These are phyloP conservation scores for Mycena rosella DNA, from an alignment of 768 basidiomycete genomes.

Conservation along the genomic window DNA sequence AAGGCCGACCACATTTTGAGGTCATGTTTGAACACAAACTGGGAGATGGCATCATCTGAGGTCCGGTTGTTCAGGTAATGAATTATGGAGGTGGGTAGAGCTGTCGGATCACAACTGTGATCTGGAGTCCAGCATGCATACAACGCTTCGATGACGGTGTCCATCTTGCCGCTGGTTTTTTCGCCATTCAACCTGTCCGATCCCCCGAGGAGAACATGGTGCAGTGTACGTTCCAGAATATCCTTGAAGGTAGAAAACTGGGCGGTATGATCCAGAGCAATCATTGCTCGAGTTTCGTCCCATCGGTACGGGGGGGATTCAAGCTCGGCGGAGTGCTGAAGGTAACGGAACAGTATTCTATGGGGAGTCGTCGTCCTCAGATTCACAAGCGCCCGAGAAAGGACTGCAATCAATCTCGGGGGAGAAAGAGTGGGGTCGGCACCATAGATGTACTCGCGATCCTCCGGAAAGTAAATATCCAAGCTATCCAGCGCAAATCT, in stretches of 20 bases:
- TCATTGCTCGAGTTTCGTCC: background rate
- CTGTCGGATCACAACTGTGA: background rate
- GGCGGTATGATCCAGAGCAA: background rate
- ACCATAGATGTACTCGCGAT: no score
- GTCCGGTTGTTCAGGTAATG: background rate
- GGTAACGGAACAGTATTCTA: no score
- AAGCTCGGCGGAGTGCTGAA: no score
- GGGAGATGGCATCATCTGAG: background rate
- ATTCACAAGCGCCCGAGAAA: no score
- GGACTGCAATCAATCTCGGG: no score
- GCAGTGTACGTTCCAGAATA: background rate
- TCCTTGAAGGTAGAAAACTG: background rate
- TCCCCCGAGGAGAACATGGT: background rate
- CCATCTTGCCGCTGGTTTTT: background rate
- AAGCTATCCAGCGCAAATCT: no score
- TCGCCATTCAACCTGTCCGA: background rate
- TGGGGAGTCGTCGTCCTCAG: no score
- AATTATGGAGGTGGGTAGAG: background rate
- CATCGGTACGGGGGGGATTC: no score
- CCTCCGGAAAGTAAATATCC: no score
- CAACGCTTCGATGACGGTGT: background rate
- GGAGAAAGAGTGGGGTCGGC: no score
- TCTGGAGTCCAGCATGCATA: background rate
- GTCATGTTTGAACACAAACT: background rate
- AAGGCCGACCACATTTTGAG: background rate